phyloP scores from a whole-genome alignment of 2,329 filamentous ascomycete genomes.

The Penicillium corylophilum region DNA sequence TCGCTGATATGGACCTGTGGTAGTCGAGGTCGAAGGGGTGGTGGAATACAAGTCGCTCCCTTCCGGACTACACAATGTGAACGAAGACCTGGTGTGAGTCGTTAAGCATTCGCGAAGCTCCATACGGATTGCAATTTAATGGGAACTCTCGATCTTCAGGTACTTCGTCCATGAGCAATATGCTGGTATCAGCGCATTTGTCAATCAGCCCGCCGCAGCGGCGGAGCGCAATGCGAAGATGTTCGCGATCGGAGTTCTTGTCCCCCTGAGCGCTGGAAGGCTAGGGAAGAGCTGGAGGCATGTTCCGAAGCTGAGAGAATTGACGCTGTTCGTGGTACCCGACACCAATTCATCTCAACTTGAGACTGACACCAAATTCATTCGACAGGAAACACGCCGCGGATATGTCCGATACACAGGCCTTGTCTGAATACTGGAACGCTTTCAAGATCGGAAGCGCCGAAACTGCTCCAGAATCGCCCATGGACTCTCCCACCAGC shows the following conservation, averaged over 20 bases:
- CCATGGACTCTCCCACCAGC: slow-evolving; percentile 53
- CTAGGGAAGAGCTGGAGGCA: slow-evolving; percentile 88
- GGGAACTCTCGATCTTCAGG: slow-evolving; percentile 45
- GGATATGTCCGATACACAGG: slow-evolving; percentile 60
- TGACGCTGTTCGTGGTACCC: slow-evolving; percentile 61
- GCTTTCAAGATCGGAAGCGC: slow-evolving; percentile 39
- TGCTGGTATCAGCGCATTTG: slow-evolving; percentile 87
- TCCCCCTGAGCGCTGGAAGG: slow-evolving; percentile 79
- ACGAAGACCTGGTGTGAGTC: slow-evolving; percentile 69
- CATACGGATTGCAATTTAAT: slow-evolving; percentile 7
- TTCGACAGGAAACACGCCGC: slow-evolving; percentile 55
- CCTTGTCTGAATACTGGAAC: slow-evolving; percentile 80
- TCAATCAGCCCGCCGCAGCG: slow-evolving; percentile 77
- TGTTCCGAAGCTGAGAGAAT: slow-evolving; percentile 69
- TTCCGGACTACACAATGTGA: slow-evolving; percentile 85
- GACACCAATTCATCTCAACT: background rate
- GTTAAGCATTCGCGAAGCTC: background rate
- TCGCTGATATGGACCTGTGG: slow-evolving; percentile 16
- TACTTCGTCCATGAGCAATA: slow-evolving; percentile 88
- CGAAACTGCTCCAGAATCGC: slow-evolving; percentile 46
- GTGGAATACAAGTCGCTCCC: slow-evolving; percentile 97
- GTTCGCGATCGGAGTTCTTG: slow-evolving; percentile 85
- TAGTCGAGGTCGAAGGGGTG: slow-evolving; percentile 70
- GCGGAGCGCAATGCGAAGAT: slow-evolving; percentile 84
- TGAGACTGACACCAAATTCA: slow-evolving; percentile 11